Percentiles rank a stretch among this genome's conserved stretches.
phyloP scores from a whole-genome alignment of 805 yeast genomes.

The Cyberlindnera xylosilytica region DNA sequence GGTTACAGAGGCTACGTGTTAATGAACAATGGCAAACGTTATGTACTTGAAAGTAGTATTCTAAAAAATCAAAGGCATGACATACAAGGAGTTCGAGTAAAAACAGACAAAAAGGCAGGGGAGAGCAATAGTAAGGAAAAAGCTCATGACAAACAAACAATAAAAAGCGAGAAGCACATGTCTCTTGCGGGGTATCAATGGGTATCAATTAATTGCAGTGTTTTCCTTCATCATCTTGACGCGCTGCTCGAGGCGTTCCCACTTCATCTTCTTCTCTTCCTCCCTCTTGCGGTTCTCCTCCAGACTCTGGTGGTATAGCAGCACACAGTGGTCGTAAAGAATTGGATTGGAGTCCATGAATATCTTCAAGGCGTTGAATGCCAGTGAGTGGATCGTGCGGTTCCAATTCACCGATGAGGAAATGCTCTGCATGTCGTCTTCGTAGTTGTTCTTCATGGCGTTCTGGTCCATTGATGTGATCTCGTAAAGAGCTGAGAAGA shows the following conservation, averaged over 20 bases:
- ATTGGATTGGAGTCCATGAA: conserved; percentile 90
- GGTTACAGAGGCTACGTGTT: not conserved
- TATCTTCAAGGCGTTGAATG: conserved; percentile 85
- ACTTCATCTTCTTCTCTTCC: conserved; percentile 59
- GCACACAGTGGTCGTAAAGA: conserved; percentile 89
- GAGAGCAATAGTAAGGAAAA: no score
- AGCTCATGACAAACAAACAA: no score
- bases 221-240: conserved; percentile 33
- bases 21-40: not conserved
- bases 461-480: conserved; percentile 44
- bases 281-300: conserved; percentile 69
- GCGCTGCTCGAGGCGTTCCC: conserved; percentile 65
- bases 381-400: conserved; percentile 85
- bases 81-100: conserved; percentile 2
- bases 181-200: no score
- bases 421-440: conserved; percentile 17
- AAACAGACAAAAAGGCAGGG: no score
- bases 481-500: conserved; percentile 87
- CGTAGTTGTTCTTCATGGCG: conserved; percentile 10
- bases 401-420: conserved; percentile 75
- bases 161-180: no score
- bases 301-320: conserved; percentile 74
- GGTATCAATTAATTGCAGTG: not conserved
- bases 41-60: no score
- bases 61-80: not conserved